phyloP scores from a whole-genome alignment of 768 basidiomycete genomes.

The Termitomyces sp. region DNA sequence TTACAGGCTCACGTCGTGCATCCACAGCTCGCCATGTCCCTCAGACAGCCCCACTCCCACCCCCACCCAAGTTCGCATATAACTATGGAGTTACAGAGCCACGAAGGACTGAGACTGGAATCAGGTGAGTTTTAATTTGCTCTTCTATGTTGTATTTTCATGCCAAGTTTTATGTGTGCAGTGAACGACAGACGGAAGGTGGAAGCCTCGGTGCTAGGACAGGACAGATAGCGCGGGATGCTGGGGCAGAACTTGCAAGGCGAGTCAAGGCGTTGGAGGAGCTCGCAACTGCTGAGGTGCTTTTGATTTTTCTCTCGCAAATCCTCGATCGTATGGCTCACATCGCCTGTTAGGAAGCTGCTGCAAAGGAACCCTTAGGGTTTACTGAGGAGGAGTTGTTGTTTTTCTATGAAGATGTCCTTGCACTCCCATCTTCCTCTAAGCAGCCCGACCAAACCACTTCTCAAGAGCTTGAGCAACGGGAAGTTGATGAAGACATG shows the following conservation, averaged over 20 bases:
- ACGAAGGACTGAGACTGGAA: neutral
- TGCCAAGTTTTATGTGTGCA: neutral
- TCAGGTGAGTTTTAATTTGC: neutral
- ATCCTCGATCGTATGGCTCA: neutral
- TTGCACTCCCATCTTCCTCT: conserved; percentile 25
- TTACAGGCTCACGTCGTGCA: conserved; percentile 7
- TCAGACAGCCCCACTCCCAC: conserved; percentile 16
- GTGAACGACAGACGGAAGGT: conserved; percentile 3
- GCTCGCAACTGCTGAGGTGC: conserved; percentile 31
- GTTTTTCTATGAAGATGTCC: conserved; percentile 40
- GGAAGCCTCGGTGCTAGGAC: conserved; percentile 16
- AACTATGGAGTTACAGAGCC: conserved; percentile 1
- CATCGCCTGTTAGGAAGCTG: conserved; percentile 22
- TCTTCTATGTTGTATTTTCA: neutral
- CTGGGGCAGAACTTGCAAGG: conserved; percentile 27
- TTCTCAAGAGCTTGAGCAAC: conserved; percentile 12
- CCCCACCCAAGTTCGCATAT: conserved; percentile 3
- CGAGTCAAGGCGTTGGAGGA: conserved; percentile 34
- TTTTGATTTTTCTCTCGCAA: neutral
- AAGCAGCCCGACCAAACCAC: conserved; percentile 7
- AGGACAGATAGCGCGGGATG: conserved; percentile 9
- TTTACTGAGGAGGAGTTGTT: conserved; percentile 43
- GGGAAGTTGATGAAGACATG: conserved; percentile 29
- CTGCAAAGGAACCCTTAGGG: conserved; percentile 23
- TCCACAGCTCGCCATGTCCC: conserved; percentile 14